Base-by-base conservation (phyloP, 2,329 filamentous ascomycete species). In the Diaporthe longicolla region DNA sequence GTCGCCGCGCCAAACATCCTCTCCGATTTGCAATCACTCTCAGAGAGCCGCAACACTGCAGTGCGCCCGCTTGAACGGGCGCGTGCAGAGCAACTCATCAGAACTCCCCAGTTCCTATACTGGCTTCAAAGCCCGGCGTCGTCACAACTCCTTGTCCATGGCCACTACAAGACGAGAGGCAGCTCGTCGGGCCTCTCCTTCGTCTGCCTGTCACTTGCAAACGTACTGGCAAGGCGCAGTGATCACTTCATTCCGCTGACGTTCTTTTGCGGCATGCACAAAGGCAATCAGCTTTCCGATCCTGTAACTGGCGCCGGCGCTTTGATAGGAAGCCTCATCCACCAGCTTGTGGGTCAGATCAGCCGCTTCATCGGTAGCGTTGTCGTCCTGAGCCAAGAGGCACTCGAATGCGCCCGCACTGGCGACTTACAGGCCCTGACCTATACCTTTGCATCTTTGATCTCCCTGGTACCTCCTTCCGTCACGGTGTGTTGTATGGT, bases 241-340 rank as follows among this genome's bases (percentile, higher is more conserved):
- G 40, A 43, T 15, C 61, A 19, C 4, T 48, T 68, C n/a, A 37
- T 73, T 40, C 29, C 21, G 1, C 15, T 70, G 9, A n/a, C 19
- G 4, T 73, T 73, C n/a, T 73, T 59, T 54, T 69, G 71, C 43
- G 71, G 61, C 3, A 29, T 73, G 17, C 61, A 69, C 8, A 48
- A 17, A 6, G 52, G 17, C 37, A 8, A 40, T 10, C 3, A 40
- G 35, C 35, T 1, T 9, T 9, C 35, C 4, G 35, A 9, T 1
- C 37, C 13, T 13, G 13, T 1, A 45, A 7, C 4, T 11, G 43
- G 17, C 17, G 43, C 15, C 43, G 15, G 43, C 43, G 43, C 15
- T 4, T 3, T 45, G 17, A 21, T 48, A 17, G 4, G 17, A 5
- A 48, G 43, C 19, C 19, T 48, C 17, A 21, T 48, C 43, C 9